phyloP scores from a whole-genome alignment of 2,329 filamentous ascomycete species.

The Coniochaeta prunicola region DNA sequence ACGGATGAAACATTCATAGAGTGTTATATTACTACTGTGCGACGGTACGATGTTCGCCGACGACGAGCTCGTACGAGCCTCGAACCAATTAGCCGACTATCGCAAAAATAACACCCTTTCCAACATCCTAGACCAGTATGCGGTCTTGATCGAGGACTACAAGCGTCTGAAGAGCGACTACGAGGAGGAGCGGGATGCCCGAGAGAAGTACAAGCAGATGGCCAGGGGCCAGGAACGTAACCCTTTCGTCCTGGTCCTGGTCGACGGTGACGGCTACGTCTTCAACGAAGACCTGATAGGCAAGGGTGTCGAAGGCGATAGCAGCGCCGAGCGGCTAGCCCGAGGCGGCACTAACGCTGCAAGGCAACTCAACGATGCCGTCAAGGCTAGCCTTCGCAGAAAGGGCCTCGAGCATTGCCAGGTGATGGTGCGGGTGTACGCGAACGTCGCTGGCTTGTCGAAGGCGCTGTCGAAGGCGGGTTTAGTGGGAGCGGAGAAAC shows the following conservation, averaged over 20 bases:
- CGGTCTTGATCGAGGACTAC: conserved; percentile 43
- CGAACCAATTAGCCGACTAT: conserved; percentile 9
- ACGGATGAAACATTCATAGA: no score
- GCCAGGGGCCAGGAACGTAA: conserved; percentile 41
- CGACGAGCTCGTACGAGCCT: conserved; percentile 10
- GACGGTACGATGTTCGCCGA: conserved; percentile 11
- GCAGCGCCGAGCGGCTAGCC: background rate
- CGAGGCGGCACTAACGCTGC: conserved; percentile 45
- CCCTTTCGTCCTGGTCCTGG: conserved; percentile 52
- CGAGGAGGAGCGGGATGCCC: conserved; percentile 45
- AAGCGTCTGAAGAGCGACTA: conserved; percentile 48
- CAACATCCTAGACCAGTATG: conserved; percentile 17
- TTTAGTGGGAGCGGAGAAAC: conserved; percentile 44
- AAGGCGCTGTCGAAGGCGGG: conserved; percentile 39
- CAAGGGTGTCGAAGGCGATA: conserved; percentile 33
- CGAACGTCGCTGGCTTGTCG: conserved; percentile 46
- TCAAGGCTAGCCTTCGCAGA: conserved; percentile 40
- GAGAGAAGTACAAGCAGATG: conserved; percentile 48
- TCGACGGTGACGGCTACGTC: conserved; percentile 57
- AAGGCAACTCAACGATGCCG: conserved; percentile 40
- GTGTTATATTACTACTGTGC: background rate
- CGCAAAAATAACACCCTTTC: conserved; percentile 2
- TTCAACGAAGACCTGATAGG: conserved; percentile 43
- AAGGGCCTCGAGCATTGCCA: conserved; percentile 41
- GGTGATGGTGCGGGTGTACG: conserved; percentile 48